Percentiles rank a stretch among this genome's conserved stretches.
Conservation (phyloP, 2,329 filamentous ascomycete genomes). For the Verticillium dahliae region DNA sequence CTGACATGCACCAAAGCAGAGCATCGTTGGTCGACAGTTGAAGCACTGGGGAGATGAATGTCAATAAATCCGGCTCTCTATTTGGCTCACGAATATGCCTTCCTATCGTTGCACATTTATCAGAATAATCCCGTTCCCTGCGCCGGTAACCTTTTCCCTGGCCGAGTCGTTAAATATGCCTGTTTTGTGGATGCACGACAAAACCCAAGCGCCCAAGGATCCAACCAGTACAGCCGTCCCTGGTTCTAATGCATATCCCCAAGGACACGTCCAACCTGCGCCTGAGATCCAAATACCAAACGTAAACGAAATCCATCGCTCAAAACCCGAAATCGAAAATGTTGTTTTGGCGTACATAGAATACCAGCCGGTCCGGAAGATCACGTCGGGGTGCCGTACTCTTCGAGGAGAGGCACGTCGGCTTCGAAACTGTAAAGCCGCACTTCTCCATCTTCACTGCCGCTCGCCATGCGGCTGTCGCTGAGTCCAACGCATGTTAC, state of each 20-base stretch:
- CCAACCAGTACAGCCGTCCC: neutral
- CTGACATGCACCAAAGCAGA: no score
- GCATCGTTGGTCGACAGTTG: no score
- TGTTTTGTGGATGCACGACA: neutral
- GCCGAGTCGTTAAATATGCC: neutral
- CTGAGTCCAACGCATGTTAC: slow-evolving; percentile 91
- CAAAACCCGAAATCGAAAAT: no score
- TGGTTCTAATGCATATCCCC: neutral
- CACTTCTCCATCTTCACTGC: slow-evolving; percentile 89
- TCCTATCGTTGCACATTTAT: neutral
- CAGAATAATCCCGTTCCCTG: neutral
- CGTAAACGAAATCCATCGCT: neutral
- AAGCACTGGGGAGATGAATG: no score
- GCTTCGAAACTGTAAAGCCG: slow-evolving; percentile 72
- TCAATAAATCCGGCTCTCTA: no score
- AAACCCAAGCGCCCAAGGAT: neutral
- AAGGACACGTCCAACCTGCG: slow-evolving; percentile 3
- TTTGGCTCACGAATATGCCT: neutral
- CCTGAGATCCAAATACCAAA: neutral
- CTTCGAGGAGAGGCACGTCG: slow-evolving; percentile 35
- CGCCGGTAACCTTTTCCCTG: neutral
- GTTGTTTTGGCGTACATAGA: no score
- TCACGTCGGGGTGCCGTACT: slow-evolving; percentile 45
- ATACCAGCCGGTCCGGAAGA: neutral
- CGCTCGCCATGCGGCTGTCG: slow-evolving; percentile 83